phyloP scores from a whole-genome alignment of 202 grass and related monocot species.

The Bolboschoenoplectus hybrid region DNA sequence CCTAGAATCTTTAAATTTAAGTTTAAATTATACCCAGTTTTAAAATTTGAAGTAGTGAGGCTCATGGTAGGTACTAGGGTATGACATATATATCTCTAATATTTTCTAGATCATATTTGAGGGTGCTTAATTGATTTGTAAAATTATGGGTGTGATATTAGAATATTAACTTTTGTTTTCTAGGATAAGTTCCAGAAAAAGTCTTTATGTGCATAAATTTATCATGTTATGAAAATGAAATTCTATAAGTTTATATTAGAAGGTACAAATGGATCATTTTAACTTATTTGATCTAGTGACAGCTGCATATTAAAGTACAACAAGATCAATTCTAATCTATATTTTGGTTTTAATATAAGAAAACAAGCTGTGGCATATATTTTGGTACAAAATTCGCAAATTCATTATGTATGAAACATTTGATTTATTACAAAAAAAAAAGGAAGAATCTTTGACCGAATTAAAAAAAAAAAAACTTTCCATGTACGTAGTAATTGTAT shows the following conservation, averaged over 20 bases:
- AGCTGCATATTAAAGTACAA: not conserved
- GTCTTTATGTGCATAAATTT: not conserved
- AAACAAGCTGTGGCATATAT: not conserved
- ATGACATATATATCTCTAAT: not conserved
- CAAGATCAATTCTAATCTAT: not conserved
- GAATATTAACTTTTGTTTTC: not conserved
- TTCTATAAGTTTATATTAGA: not conserved
- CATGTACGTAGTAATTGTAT: not conserved
- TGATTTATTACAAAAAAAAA: not conserved
- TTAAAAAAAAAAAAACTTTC: not conserved
- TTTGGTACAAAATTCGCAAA: not conserved
- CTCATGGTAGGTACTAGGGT: not conserved
- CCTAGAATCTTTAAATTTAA: not conserved
- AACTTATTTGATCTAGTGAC: not conserved
- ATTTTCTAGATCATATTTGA: not conserved
- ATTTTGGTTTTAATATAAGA: not conserved
- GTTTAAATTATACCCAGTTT: not conserved
- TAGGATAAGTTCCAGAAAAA: not conserved
- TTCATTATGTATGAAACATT: not conserved
- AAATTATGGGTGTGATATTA: not conserved
- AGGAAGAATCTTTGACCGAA: not conserved
- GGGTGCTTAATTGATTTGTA: not conserved
- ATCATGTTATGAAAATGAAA: not conserved
- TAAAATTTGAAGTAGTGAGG: constrained; percentile 5
- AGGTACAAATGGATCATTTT: not conserved